Base-by-base conservation (phyloP, 441 rosid genomes). In the Hura crepitans region DNA sequence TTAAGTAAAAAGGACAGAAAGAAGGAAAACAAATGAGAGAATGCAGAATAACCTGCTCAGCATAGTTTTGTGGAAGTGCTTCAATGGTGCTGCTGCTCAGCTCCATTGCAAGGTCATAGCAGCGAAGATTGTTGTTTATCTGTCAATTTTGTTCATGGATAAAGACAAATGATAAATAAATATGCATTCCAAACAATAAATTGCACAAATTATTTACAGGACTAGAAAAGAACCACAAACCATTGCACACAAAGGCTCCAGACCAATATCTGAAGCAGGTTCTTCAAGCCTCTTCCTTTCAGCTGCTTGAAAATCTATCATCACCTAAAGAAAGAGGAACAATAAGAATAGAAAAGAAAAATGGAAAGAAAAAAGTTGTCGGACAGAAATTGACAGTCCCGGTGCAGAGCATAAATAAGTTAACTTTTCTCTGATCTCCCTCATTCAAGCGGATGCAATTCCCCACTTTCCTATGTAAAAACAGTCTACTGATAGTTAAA, bases 41-140 rank as follows among this genome's bases (percentile, higher is more conserved):
- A 66, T 18, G 43, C 35, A 63, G 69, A 46, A 65, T 68, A 53
- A 93, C 97, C 97, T 93, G 99, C 73, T 93, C 97, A 30, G 94
- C 94, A 72, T 96, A 93, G 79, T 86, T 88, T 80, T 85, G 94
- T 49, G 99, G 98, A 81, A 96, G 98, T 49, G 97, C 97, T 85
- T 96, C 99, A 72, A 87, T 76, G 49, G 89, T 88, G 85, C 94
- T 87, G 81, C 76, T 91, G 79, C 98, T 89, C 66, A 96, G 76
- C 84, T 96, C 99, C 97, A 87, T 86, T 20, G 99, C 98, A 78
- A 96, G 99, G 80, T 91, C 98, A 78, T 96, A 93, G 81, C 99
- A 96, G 70, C 96, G 97, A 70, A 96, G 87, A 81, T 96, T 96
- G 84, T 93, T 93, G 85, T 96, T 96, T 79, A 93, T 85, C 99